Evolutionary conservation across 805 yeast species (phyloP), one percentile per base, ranked within the genome.

Genomic region (Priceomyces haplophilus): DNA sequence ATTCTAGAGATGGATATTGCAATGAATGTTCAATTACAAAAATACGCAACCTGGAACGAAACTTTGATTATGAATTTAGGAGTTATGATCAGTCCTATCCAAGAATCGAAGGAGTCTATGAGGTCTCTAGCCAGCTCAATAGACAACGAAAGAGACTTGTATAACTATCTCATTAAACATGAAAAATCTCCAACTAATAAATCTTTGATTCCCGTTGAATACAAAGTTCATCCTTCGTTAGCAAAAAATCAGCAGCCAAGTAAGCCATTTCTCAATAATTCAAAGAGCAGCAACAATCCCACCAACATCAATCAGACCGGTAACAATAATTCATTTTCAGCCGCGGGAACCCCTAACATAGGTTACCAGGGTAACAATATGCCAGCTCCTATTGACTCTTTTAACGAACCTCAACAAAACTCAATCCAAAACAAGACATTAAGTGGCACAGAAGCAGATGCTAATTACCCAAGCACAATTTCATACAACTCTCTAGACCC

Each of bases 1-100:
- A 82, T 89, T 43, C 69, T 90, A 48, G 97, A 91, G 62, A 75
- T 88, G 58, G 98, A 93, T 62, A 80, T 88, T 38, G 98, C 97
- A 7, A 69, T 91, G 73, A 80, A 88, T 47, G 79, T 90, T 40
- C 97, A 91, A 63, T 69, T 93, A 43, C 91, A 87, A 54, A 88
- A 89, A 58, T 91, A 84, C 61, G 83, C 97, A 3, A 86, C 91
- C 23, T 85, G 88, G 75, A 79, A 82, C 40, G 98, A 91, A 64
- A 86, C 88, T 16, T 73, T 86, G 43, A 75, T 87, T 13, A 76
- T 93, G 67, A 89, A 90, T 55, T 75, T 86, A 15, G 98, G 97
- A 20, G 85, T 89, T 32, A 80, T 85, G 46, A 74, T 93, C 4
- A 69, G 85, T 37, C 98, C 98, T 2, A 66, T 91, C 38, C 70